phyloP scores from a whole-genome alignment of 2,329 filamentous ascomycete species.

The Hymenoscyphus repandus region DNA sequence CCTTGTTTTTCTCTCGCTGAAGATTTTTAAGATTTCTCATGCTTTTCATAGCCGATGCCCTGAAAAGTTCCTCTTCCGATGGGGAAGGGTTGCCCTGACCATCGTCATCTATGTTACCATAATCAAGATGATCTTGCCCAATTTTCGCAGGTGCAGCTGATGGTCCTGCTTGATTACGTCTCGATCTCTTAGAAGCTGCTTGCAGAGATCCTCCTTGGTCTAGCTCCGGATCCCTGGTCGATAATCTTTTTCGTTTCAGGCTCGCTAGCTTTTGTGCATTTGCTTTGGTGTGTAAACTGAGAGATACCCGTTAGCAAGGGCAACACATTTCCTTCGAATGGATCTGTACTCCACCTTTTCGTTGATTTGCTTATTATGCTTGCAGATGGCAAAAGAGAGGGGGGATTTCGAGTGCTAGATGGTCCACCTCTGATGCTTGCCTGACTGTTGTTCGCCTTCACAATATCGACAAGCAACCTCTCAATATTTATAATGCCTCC shows the following conservation, averaged over 20 bases:
- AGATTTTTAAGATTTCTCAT: conserved; percentile 7
- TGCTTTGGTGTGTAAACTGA: not conserved
- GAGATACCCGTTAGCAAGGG: not conserved
- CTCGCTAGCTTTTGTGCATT: not conserved
- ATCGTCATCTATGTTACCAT: conserved; percentile 4
- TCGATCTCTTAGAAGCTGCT: not conserved
- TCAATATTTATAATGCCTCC: conserved; percentile 36
- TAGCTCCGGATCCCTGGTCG: not conserved
- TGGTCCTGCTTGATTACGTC: not conserved
- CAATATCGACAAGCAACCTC: conserved; percentile 30
- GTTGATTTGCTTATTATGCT: conserved; percentile 6
- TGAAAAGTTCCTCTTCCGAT: not conserved
- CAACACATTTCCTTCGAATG: no score
- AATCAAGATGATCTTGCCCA: not conserved
- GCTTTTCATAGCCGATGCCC: not conserved
- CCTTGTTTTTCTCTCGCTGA: conserved; percentile 26
- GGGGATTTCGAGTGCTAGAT: not conserved
- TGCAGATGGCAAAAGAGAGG: conserved; percentile 13
- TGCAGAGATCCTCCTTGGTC: not conserved
- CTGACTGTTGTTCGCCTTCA: conserved; percentile 30
- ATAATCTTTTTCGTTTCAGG: not conserved
- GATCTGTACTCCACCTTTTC: not conserved
- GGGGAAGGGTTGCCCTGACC: not conserved
- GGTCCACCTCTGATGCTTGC: conserved; percentile 1
- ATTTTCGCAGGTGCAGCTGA: not conserved